Base-by-base conservation (phyloP, 2,329 filamentous ascomycete genomes). In the Geosmithia flava region DNA sequence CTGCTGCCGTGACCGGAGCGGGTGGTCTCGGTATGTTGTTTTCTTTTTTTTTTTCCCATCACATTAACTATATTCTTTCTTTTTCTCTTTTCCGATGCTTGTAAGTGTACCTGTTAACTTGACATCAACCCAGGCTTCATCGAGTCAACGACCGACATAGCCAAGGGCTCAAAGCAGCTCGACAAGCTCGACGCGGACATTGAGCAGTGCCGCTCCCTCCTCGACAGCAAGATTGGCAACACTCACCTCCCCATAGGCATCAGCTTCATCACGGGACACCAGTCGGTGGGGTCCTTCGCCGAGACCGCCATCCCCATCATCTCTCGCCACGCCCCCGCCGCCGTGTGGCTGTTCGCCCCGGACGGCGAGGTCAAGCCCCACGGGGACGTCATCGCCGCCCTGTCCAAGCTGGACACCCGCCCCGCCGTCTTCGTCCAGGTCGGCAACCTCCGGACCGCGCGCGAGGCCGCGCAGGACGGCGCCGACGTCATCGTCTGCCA, bases 301-400 rank as follows among this genome's bases (percentile, higher is more conserved):
- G 51, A 60, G 48, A 70, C 67, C n/a, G 66, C 68, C 2, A 58
- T 78, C 2, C 71, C 73, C 1, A 53, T 83, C 13, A 64, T 86
- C 17, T 57, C 58, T 20, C 63, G 67, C 51, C 72, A 80, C 59
- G 62, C 62, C 0, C 80, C 81, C 2, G 73, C 72, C 2, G 81
- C 78, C 0, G 68, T 81, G 8, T 86, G 82, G 82, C 70, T 86
- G 44, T 85, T 85, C 56, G 81, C 81, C 2, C 78, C 80, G 2
- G 62, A 67, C 30, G 64, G 68, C 16, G 33, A 37, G 33, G 33
- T 65, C 19, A 62, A 67, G 16, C 64, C 66, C 11, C 63, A 68
- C 47, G 53, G 49, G 7, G 55, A 48, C 46, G 65, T 72, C 42
- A 62, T 72, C 37, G 51, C 55, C 45, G 59, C 59, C 2, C 51